A percentile compares a stretch with the other conserved stretches of the same genome.
phyloP scores from a whole-genome alignment of 2,329 filamentous ascomycete species.

The Cercospora janseana region DNA sequence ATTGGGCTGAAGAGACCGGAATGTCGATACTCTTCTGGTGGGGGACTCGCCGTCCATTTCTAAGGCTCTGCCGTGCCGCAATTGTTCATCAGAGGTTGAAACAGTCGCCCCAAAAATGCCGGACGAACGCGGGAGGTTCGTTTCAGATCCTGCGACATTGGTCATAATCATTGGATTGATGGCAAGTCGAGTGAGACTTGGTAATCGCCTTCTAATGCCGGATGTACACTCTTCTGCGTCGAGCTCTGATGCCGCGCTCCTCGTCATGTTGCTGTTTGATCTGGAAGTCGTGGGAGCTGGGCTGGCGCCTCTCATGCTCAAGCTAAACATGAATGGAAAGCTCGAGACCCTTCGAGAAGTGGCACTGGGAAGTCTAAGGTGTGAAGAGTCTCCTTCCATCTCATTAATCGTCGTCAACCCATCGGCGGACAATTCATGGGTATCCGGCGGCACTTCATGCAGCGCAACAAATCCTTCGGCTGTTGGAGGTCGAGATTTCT shows the following conservation, averaged over 20 bases:
- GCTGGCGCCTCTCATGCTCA: not conserved
- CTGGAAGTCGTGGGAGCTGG: not conserved
- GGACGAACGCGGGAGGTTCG: not conserved
- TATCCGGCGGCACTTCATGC: not conserved
- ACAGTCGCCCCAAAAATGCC: not conserved
- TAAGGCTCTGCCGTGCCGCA: not conserved
- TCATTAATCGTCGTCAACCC: slow-evolving; percentile 13
- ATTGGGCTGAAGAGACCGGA: slow-evolving; percentile 4
- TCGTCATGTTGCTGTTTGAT: slow-evolving; percentile 10
- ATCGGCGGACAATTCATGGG: slow-evolving; percentile 10
- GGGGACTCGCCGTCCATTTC: slow-evolving; percentile 19
- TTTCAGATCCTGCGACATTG: not conserved
- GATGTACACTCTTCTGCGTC: slow-evolving; percentile 5
- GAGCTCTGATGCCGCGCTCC: slow-evolving; percentile 5
- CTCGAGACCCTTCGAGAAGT: slow-evolving; percentile 11
- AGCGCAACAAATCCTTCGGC: slow-evolving; percentile 5
- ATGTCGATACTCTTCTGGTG: slow-evolving; percentile 11
- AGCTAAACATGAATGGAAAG: slow-evolving; percentile 10
- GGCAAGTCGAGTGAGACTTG: not conserved
- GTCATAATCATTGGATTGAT: slow-evolving; percentile 10
- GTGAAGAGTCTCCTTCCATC: slow-evolving; percentile 12
- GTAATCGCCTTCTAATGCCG: not conserved
- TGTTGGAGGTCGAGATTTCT: slow-evolving; percentile 13
- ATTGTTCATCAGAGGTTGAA: not conserved
- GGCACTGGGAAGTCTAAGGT: not conserved